Evolutionary conservation across 768 basidiomycete genomes (phyloP).

Genomic region (Pulveroboletus sp.): DNA sequence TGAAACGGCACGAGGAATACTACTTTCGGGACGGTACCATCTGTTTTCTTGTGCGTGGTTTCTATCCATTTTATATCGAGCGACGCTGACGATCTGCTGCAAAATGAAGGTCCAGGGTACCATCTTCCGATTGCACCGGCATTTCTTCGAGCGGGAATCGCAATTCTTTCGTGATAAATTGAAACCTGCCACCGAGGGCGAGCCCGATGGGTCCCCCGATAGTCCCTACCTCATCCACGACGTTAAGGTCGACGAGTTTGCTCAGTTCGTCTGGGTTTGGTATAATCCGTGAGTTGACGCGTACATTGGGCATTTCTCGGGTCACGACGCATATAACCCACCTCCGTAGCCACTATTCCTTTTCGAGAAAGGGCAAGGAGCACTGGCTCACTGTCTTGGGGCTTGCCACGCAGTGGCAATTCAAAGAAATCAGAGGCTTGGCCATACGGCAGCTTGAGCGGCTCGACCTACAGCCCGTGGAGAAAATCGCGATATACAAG

Average conservation of each 20-base stretch:
- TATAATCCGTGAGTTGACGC: slow-evolving; percentile 45
- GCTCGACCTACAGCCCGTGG: slow-evolving; percentile 43
- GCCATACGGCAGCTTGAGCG: slow-evolving; percentile 57
- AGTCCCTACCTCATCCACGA: slow-evolving; percentile 19
- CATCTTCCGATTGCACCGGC: slow-evolving; percentile 32
- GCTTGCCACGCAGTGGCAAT: slow-evolving; percentile 55
- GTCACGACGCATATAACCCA: background rate
- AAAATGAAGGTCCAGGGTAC: slow-evolving; percentile 32
- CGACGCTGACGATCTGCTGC: background rate
- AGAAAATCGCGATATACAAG: slow-evolving; percentile 59
- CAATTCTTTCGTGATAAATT: slow-evolving; percentile 29
- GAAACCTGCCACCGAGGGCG: background rate
- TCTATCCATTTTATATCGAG: background rate
- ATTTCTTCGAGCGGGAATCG: slow-evolving; percentile 39
- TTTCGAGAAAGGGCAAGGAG: slow-evolving; percentile 46
- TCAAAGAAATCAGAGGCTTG: slow-evolving; percentile 46
- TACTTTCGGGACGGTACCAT: slow-evolving; percentile 56
- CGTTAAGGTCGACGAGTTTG: slow-evolving; percentile 39
- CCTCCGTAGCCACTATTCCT: slow-evolving; percentile 46
- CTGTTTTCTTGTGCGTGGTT: slow-evolving; percentile 46
- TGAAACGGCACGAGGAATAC: slow-evolving; percentile 35
- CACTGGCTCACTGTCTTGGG: slow-evolving; percentile 56
- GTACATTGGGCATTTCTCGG: slow-evolving; percentile 24
- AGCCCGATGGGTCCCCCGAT: background rate
- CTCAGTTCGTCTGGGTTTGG: slow-evolving; percentile 50